Evolutionary conservation across 306 rosid species (phyloP), one percentile per base, ranked within the genome.

Genomic region (Albizia julibrissin): DNA sequence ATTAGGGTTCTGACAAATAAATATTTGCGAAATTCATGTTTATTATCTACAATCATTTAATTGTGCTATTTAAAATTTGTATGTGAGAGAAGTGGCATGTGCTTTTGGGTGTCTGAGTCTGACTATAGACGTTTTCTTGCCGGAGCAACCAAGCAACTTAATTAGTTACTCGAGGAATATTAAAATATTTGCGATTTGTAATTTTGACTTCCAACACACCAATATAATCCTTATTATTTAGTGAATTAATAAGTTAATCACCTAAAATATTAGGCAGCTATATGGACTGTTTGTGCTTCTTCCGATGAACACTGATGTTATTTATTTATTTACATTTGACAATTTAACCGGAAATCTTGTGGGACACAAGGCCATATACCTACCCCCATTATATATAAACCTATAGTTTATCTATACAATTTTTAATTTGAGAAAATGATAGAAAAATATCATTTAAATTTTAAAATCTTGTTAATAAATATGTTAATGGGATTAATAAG

Each of bases 141-240:
- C 91, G 89, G 89, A 84, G 87, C 86, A 74, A 87, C 87, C 78
- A 92, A 90, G 91, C 91, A 90, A 89, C 73, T 58, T 52, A 83
- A 72, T 85, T 83, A 82, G 82, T 65, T 82, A 86, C 89, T 91
- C 93, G 84, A 91, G 82, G 84, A 85, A 84, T 91, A 84, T 83
- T 79, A 83, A 80, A 86, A 71, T 81, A 24, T 66, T 37, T 69
- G 7, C 82, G 4, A 24, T 80, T 80, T 92, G 24, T 21, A 19
- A 21, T 80, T 75, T 92, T 88, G 92, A 92, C 94, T 91, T 94
- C 86, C 26, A 71, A 43, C 12, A 22, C 16, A 8, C 21, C 9
- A 10, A 22, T 3, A 8, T 22, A 10, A 42, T 7, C 40, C 16
- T 40, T 26, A 10, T 40, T 34, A 8, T 7, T 37, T 39, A 40